Evolutionary conservation across 371 early-diverging fungal species (phyloP), one percentile per base, ranked within the genome.

Genomic region (Mucor piriformis): DNA sequence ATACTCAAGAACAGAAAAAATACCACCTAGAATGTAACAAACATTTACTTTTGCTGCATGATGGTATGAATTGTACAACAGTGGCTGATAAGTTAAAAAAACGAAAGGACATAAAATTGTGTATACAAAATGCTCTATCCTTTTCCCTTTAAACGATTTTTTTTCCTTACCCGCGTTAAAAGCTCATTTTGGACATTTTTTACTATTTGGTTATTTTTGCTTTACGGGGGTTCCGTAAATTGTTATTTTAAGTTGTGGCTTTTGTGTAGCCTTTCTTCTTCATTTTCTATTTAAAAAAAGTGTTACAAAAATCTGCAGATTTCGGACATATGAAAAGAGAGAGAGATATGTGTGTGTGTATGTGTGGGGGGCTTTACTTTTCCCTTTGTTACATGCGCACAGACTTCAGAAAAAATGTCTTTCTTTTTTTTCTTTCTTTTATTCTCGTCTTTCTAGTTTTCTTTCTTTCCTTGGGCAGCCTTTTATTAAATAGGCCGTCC

Each of bases 41-140:
- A 46, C 46, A 46, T 42, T 42, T 42, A 42, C 42, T 42, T 42
- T 20, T 18, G 8, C 8, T 42, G n/a, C 18, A 42, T 40, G 12
- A 10, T 37, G 33, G 33, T 33, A 33, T 18, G 23, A 21, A 42
- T 54, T 54, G 55, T 55, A 55, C 55, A 44, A 55, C 55, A 12
- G 55, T 55, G 55, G 55, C 55, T 55, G 55, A 54, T 29, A 23
- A 12, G 25, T 25, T 33, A 33, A 33, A 33, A 33, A 33, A 33
- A 33, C 11, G 11, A 33, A 33, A 33, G 5, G 11, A 33, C 5
- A 33, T 33, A 33, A 33, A 33, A 33, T 33, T 33, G 33, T 37
- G 15, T 15, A n/a, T n/a, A n/a, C 38, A 15, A 38, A 15, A 15
- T 34, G 11, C 15, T 15, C 15, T 38, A 4, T 2, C 34, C 1